Conservation (phyloP, 2,329 filamentous ascomycete species). For the Penicillium sp. region DNA sequence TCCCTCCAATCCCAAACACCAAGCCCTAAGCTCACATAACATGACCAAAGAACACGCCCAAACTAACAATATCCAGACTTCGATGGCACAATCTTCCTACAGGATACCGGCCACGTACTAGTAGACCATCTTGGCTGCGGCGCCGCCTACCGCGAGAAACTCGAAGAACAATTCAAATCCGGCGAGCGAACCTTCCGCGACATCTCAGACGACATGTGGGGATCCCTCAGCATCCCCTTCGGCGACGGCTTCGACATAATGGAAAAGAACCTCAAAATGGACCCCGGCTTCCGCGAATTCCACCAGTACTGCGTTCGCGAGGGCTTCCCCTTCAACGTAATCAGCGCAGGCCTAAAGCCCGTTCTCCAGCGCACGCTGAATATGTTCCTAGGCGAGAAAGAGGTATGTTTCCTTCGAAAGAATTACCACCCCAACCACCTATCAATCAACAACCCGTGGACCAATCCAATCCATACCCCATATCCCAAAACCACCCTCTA, state of each 20-base stretch:
- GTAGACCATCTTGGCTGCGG: conserved; percentile 60
- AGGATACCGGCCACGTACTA: conserved; percentile 61
- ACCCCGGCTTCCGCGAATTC: conserved; percentile 55
- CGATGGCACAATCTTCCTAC: conserved; percentile 64
- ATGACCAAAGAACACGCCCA: not conserved
- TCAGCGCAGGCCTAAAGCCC: conserved; percentile 59
- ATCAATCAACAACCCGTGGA: not conserved
- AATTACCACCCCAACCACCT: conserved; percentile 4
- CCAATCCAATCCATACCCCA: too few relatives aligned
- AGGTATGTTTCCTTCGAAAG: conserved; percentile 19
- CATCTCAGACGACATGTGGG: conserved; percentile 65
- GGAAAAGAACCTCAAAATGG: conserved; percentile 54
- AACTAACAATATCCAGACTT: conserved; percentile 45
- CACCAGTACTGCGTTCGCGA: conserved; percentile 57
- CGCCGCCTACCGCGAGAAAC: conserved; percentile 44
- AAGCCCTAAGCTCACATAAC: not conserved
- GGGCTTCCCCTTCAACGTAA: conserved; percentile 60
- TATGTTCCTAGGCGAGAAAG: conserved; percentile 55
- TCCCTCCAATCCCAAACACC: not conserved
- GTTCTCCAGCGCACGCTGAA: conserved; percentile 55
- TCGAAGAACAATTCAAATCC: conserved; percentile 56
- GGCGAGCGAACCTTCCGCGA: conserved; percentile 60
- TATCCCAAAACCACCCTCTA: not conserved
- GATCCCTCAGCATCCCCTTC: conserved; percentile 57
- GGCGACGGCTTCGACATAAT: conserved; percentile 60